These are phyloP conservation scores for Mollisiaceae sp. DNA, from an alignment of 2,329 filamentous ascomycete genomes.

Conservation along the genomic window DNA sequence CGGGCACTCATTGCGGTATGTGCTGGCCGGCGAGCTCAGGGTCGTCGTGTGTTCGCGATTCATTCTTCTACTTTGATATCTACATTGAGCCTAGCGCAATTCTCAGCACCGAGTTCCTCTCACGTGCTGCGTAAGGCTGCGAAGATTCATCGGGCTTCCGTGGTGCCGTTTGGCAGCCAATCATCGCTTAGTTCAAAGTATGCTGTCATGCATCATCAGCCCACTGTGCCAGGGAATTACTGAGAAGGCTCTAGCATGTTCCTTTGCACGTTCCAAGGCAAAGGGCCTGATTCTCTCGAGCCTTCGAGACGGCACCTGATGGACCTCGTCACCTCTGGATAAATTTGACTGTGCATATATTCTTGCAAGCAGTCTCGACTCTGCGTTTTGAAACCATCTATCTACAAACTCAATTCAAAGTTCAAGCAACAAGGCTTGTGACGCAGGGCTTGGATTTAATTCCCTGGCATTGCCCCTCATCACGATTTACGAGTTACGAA, in stretches of 20 bases:
- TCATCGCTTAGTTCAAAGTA: background rate
- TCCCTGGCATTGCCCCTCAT: constrained; percentile 10
- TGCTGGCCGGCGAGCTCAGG: constrained; percentile 7
- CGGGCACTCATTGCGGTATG: constrained; percentile 31
- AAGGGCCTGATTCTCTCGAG: background rate
- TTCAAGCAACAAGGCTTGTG: background rate
- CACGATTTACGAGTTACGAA: constrained; percentile 15
- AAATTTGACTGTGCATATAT: constrained; percentile 3
- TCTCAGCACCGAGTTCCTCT: background rate
- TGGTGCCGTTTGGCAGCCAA: background rate
- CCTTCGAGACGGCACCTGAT: constrained; percentile 22
- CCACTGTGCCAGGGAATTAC: background rate
- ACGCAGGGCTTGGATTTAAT: background rate
- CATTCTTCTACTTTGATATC: background rate
- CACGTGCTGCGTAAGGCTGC: constrained; percentile 1
- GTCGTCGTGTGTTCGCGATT: background rate
- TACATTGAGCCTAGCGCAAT: background rate
- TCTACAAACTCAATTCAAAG: constrained; percentile 15
- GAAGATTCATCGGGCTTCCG: background rate
- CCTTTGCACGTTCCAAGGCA: constrained; percentile 23
- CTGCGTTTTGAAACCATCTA: background rate
- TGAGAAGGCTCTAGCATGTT: constrained; percentile 20
- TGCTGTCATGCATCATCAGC: constrained; percentile 2
- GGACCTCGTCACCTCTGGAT: constrained; percentile 16
- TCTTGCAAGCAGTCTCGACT: background rate